Evolutionary conservation across 805 yeast species (phyloP), one percentile per base, ranked within the genome.

Genomic region (Isabelozyma rhagii): DNA sequence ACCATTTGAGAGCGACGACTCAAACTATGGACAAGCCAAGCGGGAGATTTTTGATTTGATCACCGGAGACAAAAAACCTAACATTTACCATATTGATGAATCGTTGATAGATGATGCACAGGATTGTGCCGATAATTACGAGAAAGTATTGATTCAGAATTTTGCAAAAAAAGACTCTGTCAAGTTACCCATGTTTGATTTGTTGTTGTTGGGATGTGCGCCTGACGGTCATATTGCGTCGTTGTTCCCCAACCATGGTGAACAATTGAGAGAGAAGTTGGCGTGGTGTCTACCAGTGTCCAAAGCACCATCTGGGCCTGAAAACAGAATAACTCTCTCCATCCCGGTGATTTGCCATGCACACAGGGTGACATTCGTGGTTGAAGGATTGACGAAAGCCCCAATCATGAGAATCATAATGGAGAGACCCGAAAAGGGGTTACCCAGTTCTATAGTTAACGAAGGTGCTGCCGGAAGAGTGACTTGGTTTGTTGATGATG

Each of bases 201-300:
- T 94, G 47, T 80, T 94, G 54, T 74, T 94, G 56, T 77, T 94
- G 51, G 99, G 99, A 25, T 93, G 98, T 76, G 99, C 99, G 0
- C 98, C 98, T 3, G 99, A 93, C 68, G 99, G 99, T 18, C 99
- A 93, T 68, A 89, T 90, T 62, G 97, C 97, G 47, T 90, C 96
- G n/a, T 79, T 93, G 49, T 93, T 93, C 76, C 99, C 99, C 18
- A 86, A 87, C 64, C 94, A 89, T 62, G 78, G 78, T 38, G 94
- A 89, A 57, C 86, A 88, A 49, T 74, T 93, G 56, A 80, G 97
- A 63, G 99, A 93, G 67, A 81, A 85, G 53, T 79, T 87, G 57
- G 97, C 97, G 1, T 93, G 98, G 97, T 92, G 92, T 55, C 87
- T 89, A 25, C 96, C 97, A 1, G 96, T 93, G 7, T 86, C 82